phyloP scores from a whole-genome alignment of 208 protist species.

The Kentomonas sorsogonicus region DNA sequence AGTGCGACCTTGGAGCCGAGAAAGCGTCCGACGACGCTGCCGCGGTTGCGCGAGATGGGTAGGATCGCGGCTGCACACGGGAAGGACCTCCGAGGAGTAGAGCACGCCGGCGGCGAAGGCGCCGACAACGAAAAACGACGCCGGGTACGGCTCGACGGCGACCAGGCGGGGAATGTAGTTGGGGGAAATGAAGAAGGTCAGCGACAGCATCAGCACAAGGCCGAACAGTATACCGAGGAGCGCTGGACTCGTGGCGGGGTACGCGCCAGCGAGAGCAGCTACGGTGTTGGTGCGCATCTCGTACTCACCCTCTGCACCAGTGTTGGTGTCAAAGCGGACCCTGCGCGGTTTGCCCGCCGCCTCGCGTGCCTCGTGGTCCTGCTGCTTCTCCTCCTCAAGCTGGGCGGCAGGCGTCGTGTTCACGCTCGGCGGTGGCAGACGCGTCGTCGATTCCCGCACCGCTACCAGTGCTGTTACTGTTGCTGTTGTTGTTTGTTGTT shows the following conservation, averaged over 20 bases:
- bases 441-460: neutral
- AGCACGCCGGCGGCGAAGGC: constrained; percentile 43
- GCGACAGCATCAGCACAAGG: constrained; percentile 20
- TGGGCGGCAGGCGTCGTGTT: constrained; percentile 14
- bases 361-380: neutral
- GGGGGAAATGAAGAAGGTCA: constrained; percentile 55
- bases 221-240: constrained; percentile 51
- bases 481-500: constrained; percentile 18
- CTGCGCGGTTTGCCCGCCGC: too few relatives aligned
- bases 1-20: constrained; percentile 17
- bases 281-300: constrained; percentile 27
- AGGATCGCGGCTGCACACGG: constrained; percentile 32
- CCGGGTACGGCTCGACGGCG: constrained; percentile 61
- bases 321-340: neutral
- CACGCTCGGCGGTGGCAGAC: neutral
- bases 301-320: constrained; percentile 12
- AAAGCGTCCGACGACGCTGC: constrained; percentile 11
- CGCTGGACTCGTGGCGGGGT: constrained; percentile 20
- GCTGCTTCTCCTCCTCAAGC: constrained; percentile 17
- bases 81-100: constrained; percentile 44
- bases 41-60: constrained; percentile 9
- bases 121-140: constrained; percentile 34
- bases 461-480: neutral
- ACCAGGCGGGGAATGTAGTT: constrained; percentile 74
- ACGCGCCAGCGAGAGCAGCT: constrained; percentile 33